Evolutionary conservation across 2,329 filamentous ascomycete genomes (phyloP), one percentile per base, ranked within the genome.

Genomic region (Esteya vermicola): DNA sequence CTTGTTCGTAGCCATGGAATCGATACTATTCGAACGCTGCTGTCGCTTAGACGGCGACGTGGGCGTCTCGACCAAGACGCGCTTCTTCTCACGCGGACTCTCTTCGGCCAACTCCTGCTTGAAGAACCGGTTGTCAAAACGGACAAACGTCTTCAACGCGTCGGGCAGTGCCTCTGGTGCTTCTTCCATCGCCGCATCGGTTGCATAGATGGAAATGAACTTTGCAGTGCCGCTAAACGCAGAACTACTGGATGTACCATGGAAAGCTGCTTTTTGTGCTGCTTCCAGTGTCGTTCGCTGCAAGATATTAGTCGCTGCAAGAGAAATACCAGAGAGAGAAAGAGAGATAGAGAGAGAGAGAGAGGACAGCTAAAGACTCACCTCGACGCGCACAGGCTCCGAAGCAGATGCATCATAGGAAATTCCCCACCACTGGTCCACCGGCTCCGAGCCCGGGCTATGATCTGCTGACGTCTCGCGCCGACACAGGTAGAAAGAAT

Each of bases 1-100:
- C 4, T 58, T 54, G 43, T 67, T 67, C 10, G 59, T 67, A 9
- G 60, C 59, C 56, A 69, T 61, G 0, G 65, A 68, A 33, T 65
- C 63, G 9, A 57, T 50, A 41, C 65, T 68, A n/a, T 58, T 58
- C 1, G 62, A 56, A 7, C 64, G 55, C 36, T 67, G 63, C 35
- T 66, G 65, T 34, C 64, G 52, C 48, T 68, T 68, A 1, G 62
- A 58, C 1, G 63, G 61, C 1, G 63, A 66, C 4, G 47, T 41
- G 2, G 50, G 51, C 3, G 44, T 41, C 5, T 47, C 45, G 9
- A 41, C 39, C 2, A 40, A 40, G 33, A 53, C 50, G 33, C 47
- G 41, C 36, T 55, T 56, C 43, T 46, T 51, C 18, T 52, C 53
- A 10, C 45, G 44, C 10, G 47, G 47, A 18, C 43, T 47, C 33